phyloP scores from a whole-genome alignment of 2,329 filamentous ascomycete genomes.

The Neocucurbitaria cava region DNA sequence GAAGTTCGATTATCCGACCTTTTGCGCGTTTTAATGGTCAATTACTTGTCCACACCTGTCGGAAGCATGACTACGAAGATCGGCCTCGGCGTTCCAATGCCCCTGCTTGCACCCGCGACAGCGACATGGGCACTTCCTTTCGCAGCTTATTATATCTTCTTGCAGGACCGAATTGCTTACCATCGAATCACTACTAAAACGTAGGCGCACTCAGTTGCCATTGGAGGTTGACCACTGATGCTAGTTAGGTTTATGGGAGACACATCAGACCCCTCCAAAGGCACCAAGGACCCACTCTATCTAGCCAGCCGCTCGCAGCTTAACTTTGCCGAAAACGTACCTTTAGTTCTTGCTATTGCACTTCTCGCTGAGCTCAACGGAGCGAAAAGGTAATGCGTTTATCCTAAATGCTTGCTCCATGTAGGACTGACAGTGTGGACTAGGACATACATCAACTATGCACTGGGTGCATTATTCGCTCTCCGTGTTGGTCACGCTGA shows the following conservation, averaged over 20 bases:
- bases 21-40: slow-evolving; percentile 13
- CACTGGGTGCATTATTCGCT: slow-evolving; percentile 49
- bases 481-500: slow-evolving; percentile 51
- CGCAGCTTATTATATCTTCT: slow-evolving; percentile 51
- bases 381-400: slow-evolving; percentile 38
- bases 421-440: not conserved
- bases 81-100: slow-evolving; percentile 43
- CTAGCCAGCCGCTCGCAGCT: slow-evolving; percentile 47
- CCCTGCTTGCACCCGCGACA: slow-evolving; percentile 44
- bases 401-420: not conserved
- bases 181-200: slow-evolving; percentile 43
- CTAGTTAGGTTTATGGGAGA: slow-evolving; percentile 35
- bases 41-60: slow-evolving; percentile 19
- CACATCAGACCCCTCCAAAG: slow-evolving; percentile 16
- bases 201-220: slow-evolving; percentile 15
- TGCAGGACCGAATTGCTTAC: slow-evolving; percentile 49
- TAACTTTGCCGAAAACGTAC: slow-evolving; percentile 56
- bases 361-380: slow-evolving; percentile 56
- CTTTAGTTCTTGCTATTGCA: slow-evolving; percentile 48
- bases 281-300: slow-evolving; percentile 40
- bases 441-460: slow-evolving; percentile 46
- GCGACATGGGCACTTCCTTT: slow-evolving; percentile 52
- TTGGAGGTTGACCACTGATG: slow-evolving; percentile 9
- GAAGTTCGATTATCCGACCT: not conserved
- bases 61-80: slow-evolving; percentile 36